Base-by-base conservation (phyloP, 2,329 filamentous ascomycete genomes). In the Chrysoporthe deuterocubensis region DNA sequence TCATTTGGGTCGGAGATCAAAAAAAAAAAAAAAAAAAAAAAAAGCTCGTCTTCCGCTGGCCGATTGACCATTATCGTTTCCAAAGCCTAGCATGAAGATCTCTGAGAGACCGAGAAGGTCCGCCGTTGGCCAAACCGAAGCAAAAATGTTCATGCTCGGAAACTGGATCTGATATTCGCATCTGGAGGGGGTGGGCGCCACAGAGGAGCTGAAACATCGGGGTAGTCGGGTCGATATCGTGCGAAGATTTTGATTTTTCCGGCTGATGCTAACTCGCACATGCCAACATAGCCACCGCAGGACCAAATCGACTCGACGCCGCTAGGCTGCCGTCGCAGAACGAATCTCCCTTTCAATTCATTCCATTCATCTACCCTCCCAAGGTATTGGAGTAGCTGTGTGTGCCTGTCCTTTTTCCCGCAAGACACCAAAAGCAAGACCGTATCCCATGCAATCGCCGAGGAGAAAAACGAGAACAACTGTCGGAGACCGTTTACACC, bases 401-500 rank as follows among this genome's bases (percentile, higher is more conserved):
- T 50, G 66, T 64, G 66, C 65, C 58, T 65, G 56, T 68, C 70
- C 67, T 68, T 66, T 71, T 66, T 60, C 58, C 69, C 68, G 67
- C 67, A 71, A 65, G 63, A 65, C 67, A 71, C 71, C 66, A 68
- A 72, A 71, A 71, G 70, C 68, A 70, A 72, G 68, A 71, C 70
- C 71, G 62, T 58, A 70, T 70, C 71, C 71, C 68, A 71, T 70
- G 69, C 66, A 70, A 62, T 67, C 70, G 68, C 71, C 70, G 65
- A 70, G 65, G 62, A 67, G 37, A 65, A 70, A 69, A 70, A 65
- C 59, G 67, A 69, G 54, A 65, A 65, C 63, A 60, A 63, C 60
- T 64, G 48, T 61, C 56, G 56, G 63, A 37, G 32, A 69, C 71
- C 69, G 59, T 80, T 88, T 89, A 92, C 79, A 90, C 87, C 90